These are phyloP conservation scores for Debaryomycetaceae sp. DNA, from an alignment of 1,139 yeast genomes.

Conservation along the genomic window DNA sequence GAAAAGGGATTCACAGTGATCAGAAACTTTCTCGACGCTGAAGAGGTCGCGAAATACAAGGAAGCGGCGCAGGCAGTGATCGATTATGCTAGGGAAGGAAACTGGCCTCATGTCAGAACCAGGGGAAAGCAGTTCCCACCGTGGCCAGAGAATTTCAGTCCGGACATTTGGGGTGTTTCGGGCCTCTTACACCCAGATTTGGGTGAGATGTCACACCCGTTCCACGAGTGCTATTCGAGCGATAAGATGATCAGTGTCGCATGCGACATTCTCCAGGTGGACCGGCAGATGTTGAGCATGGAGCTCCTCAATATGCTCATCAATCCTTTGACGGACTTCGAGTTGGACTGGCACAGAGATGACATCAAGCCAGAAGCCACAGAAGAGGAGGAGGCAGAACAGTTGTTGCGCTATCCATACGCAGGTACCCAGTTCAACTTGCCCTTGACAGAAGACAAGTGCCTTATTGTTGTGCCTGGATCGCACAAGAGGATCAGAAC, in stretches of 20 bases:
- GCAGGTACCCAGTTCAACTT: slow-evolving; percentile 57
- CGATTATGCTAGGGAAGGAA: slow-evolving; percentile 45
- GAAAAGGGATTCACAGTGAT: slow-evolving; percentile 45
- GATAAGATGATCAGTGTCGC: slow-evolving; percentile 42
- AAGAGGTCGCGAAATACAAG: slow-evolving; percentile 37
- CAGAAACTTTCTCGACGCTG: slow-evolving; percentile 36
- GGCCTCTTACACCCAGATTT: slow-evolving; percentile 52
- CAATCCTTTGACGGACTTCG: slow-evolving; percentile 54
- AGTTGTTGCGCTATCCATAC: slow-evolving; percentile 37
- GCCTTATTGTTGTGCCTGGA: slow-evolving; percentile 51
- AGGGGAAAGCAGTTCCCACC: slow-evolving; percentile 59
- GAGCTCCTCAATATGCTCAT: slow-evolving; percentile 56
- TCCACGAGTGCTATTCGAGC: slow-evolving; percentile 44
- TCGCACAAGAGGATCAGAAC: slow-evolving; percentile 50
- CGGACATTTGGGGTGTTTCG: slow-evolving; percentile 57
- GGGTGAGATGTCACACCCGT: slow-evolving; percentile 33
- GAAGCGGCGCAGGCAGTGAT: slow-evolving; percentile 42
- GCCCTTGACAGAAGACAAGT: slow-evolving; percentile 47
- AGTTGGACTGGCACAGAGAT: slow-evolving; percentile 57
- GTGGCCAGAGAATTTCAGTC: slow-evolving; percentile 53
- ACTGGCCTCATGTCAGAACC: slow-evolving; percentile 53
- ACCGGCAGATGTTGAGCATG: slow-evolving; percentile 39
- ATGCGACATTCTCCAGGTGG: slow-evolving; percentile 43
- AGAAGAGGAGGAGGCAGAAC: slow-evolving; percentile 44
- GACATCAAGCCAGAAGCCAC: slow-evolving; percentile 49